phyloP scores from a whole-genome alignment of 2,329 filamentous ascomycete species.

The Colletotrichum endophyticum region DNA sequence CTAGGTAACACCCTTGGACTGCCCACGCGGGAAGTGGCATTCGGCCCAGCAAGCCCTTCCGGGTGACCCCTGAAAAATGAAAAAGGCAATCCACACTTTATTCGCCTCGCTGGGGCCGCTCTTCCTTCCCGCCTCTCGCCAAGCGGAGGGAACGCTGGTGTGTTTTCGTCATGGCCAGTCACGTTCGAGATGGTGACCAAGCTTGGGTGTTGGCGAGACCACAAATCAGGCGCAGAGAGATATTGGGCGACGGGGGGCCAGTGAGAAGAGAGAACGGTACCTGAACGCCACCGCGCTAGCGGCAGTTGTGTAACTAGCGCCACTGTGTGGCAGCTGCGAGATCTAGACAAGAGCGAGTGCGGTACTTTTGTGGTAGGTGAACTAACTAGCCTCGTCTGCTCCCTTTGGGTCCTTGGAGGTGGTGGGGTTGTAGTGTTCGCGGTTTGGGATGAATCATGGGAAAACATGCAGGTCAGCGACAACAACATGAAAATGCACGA shows the following conservation, averaged over 20 bases:
- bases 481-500: neutral
- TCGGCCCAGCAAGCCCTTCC: neutral
- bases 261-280: neutral
- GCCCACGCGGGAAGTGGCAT: constrained; percentile 10
- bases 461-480: neutral
- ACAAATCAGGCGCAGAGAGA: neutral
- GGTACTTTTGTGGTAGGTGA: neutral
- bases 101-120: neutral
- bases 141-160: neutral
- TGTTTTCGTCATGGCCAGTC: neutral
- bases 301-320: constrained; percentile 3
- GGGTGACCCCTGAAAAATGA: neutral
- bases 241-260: neutral
- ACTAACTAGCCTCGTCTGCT: neutral
- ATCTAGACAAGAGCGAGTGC: neutral
- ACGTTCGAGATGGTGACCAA: neutral
- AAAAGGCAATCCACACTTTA: neutral
- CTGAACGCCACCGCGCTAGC: constrained; percentile 16
- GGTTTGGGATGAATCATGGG: neutral
- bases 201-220: neutral
- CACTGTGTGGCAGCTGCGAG: neutral
- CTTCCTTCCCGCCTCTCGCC: neutral
- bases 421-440: neutral
- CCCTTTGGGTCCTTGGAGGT: neutral
- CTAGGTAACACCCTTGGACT: neutral